Base-by-base conservation (phyloP, 768 basidiomycete species). In the Leccinellum luteum region DNA sequence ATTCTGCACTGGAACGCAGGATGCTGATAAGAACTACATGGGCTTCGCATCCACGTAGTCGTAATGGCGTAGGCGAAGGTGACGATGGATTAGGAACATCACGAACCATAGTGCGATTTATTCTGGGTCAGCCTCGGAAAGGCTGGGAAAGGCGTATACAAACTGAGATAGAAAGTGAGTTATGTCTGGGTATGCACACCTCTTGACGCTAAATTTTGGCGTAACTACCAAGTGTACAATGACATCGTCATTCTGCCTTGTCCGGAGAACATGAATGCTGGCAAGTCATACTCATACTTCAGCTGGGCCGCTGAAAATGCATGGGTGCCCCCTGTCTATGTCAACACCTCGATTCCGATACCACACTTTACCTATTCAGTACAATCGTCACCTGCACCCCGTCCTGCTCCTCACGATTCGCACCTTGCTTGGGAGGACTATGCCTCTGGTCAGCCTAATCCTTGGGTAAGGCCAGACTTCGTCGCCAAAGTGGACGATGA, bases 401-500 rank as follows among this genome's bases (percentile, higher is more conserved):
- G 76, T 1, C 79, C 87, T n/a, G 87, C 90, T 1, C 78, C 81
- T 30, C 90, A 92, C 59, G 91, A 92, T 66, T 79, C 90, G n/a
- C 66, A 73, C 32, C 65, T 75, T n/a, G 82, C 84, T 8, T 82
- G 81, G 77, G 67, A 74, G 35, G 83, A 87, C 63, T 66, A 76
- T 41, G 67, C 69, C 27, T 72, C 78, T 0, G 75, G 73, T 17
- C 69, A 73, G 28, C 74, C 80, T 3, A 74, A 71, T 44, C 79
- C 83, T 7, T 95, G 92, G 91, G 87, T 88, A 21, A 81, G 90
- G 38, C 95, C 94, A 12, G 93, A 97, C 70, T 98, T 86, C 66
- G 85, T 98, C 43, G 85, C 91, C 65, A 98, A 98, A 74, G 90
- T 89, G 1, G 95, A 98, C 70, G 95, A 98, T 66, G 95, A 98